A percentile compares a stretch with the other conserved stretches of the same genome.
Conservation (phyloP, 176 grass and related monocot species). For the Thinopyrum elongatum region DNA sequence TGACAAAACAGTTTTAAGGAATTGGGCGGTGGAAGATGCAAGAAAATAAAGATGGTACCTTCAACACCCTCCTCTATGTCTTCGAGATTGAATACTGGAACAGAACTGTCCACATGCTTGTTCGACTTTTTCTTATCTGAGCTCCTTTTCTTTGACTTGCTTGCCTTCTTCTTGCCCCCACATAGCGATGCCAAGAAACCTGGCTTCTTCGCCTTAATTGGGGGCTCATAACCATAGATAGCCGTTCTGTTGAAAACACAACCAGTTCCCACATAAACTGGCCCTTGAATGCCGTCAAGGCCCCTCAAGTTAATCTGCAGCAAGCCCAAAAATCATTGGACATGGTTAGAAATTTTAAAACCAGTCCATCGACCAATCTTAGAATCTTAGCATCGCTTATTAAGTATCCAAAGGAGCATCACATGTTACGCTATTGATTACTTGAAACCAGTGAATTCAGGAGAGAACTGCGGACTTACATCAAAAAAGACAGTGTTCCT, state of each 20-base stretch:
- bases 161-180: slow-evolving; percentile 77
- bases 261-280: slow-evolving; percentile 99
- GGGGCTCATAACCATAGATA: slow-evolving; percentile 98
- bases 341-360: slow-evolving; percentile 7
- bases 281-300: slow-evolving; percentile 98
- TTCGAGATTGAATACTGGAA: slow-evolving; percentile 98
- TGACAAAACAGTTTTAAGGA: slow-evolving; percentile 5
- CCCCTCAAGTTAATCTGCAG: slow-evolving; percentile 99
- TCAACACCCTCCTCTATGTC: slow-evolving; percentile 99
- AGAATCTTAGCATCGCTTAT: not conserved
- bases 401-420: not conserved
- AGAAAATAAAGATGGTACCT: slow-evolving; percentile 58
- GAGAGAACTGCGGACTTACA: slow-evolving; percentile 52
- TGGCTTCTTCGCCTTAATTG: slow-evolving; percentile 70
- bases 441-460: slow-evolving; percentile 13
- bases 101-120: slow-evolving; percentile 91
- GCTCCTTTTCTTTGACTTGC: slow-evolving; percentile 89
- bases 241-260: slow-evolving; percentile 99
- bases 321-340: slow-evolving; percentile 13
- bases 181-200: slow-evolving; percentile 79
- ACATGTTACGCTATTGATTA: not conserved
- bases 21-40: not conserved
- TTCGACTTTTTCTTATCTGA: slow-evolving; percentile 96
- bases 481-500: slow-evolving; percentile 99
- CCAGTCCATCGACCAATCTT: not conserved